phyloP scores from a whole-genome alignment of 106 monocot genomes.

The Dioscorea dumetorum region DNA sequence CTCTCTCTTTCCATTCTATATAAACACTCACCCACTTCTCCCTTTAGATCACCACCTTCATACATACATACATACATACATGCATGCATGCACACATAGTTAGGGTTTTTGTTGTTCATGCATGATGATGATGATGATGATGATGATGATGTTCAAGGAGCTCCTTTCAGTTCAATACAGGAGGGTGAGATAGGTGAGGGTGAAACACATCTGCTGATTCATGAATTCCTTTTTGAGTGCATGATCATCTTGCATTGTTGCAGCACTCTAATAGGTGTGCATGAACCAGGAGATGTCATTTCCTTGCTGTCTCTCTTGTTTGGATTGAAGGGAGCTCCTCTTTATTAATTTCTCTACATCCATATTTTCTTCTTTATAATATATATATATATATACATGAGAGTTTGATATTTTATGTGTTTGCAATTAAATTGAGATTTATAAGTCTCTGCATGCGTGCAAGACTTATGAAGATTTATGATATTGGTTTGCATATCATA shows the following conservation, averaged over 20 bases:
- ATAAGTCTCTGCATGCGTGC: no score
- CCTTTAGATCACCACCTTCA: no score
- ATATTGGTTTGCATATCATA: no score
- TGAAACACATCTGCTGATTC: conserved; percentile 23
- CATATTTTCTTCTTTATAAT: no score
- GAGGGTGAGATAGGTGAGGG: conserved; percentile 8
- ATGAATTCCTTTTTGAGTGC: conserved; percentile 25
- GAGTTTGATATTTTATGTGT: no score
- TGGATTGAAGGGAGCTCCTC: conserved; percentile 53
- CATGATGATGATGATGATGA: no score
- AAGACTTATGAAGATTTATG: no score
- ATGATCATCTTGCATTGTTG: not conserved
- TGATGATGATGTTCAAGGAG: conserved; percentile 2
- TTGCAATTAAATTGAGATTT: no score
- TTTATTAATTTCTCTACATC: not conserved
- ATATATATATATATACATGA: no score
- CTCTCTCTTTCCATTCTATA: not conserved
- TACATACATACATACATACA: no score
- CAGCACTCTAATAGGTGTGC: conserved; percentile 16
- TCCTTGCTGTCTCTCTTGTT: conserved; percentile 20
- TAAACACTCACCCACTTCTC: not conserved
- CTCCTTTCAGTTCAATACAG: conserved; percentile 34
- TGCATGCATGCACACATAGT: no score
- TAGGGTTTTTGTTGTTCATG: no score
- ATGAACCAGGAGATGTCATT: conserved; percentile 27